These are phyloP conservation scores for Termitomyces sp. DNA, from an alignment of 768 basidiomycete genomes.

Conservation along the genomic window DNA sequence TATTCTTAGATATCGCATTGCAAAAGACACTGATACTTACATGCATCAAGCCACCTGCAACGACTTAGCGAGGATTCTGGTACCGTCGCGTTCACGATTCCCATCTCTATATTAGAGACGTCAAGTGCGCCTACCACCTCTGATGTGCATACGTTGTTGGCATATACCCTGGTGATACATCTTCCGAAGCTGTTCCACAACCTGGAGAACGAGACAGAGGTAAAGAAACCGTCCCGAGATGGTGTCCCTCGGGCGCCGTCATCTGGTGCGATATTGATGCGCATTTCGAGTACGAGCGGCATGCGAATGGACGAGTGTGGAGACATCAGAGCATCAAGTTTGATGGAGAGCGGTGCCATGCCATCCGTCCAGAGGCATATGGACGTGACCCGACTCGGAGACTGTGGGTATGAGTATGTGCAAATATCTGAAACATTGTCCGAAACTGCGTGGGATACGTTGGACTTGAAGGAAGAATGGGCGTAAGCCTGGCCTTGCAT, in stretches of 20 bases:
- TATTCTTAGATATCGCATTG: constrained; percentile 13
- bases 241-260: constrained; percentile 48
- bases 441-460: neutral
- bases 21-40: constrained; percentile 36
- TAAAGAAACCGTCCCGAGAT: constrained; percentile 61
- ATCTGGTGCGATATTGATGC: constrained; percentile 51
- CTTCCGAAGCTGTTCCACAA: constrained; percentile 52
- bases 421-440: constrained; percentile 4
- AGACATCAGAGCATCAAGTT: constrained; percentile 48
- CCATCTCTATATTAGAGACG: constrained; percentile 40
- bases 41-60: constrained; percentile 66
- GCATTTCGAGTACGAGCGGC: constrained; percentile 46
- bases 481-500: constrained; percentile 3
- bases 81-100: constrained; percentile 49
- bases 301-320: constrained; percentile 29
- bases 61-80: constrained; percentile 64
- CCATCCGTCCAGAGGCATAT: constrained; percentile 62
- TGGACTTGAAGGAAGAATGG: neutral
- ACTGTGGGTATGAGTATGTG: constrained; percentile 13
- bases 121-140: constrained; percentile 52
- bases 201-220: constrained; percentile 46
- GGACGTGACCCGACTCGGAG: constrained; percentile 27
- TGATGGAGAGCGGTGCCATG: constrained; percentile 58
- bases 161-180: constrained; percentile 59
- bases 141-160: constrained; percentile 43